phyloP scores from a whole-genome alignment of 805 yeast species.

The Metschnikowia chrysomelidarum region DNA sequence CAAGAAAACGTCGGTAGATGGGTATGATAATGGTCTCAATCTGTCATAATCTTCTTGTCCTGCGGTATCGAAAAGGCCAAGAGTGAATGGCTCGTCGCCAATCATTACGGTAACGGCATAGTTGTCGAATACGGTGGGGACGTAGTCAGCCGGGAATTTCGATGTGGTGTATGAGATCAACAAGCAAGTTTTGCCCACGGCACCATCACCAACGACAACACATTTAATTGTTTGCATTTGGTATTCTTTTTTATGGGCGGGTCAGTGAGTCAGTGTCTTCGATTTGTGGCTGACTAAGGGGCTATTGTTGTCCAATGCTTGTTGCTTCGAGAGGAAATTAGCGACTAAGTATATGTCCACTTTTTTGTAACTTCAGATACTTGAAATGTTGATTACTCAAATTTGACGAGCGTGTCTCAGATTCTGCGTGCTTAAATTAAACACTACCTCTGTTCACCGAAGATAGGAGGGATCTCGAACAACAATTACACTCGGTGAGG shows the following conservation, averaged over 20 bases:
- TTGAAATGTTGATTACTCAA: too few relatives aligned
- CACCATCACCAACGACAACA: conserved; percentile 99
- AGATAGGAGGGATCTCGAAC: conserved; percentile 9
- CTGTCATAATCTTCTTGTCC: conserved; percentile 99
- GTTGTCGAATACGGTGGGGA: conserved; percentile 97
- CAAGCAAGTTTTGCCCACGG: conserved; percentile 96
- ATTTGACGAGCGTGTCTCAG: too few relatives aligned
- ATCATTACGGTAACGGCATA: conserved; percentile 94
- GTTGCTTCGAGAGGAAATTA: too few relatives aligned
- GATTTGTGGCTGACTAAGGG: too few relatives aligned
- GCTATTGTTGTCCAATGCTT: too few relatives aligned
- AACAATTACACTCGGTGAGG: conserved; percentile 10
- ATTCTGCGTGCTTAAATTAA: too few relatives aligned
- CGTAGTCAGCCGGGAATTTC: conserved; percentile 97
- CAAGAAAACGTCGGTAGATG: conserved; percentile 94
- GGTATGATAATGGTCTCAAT: conserved; percentile 92
- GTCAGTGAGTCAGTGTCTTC: too few relatives aligned
- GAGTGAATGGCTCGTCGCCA: conserved; percentile 96
- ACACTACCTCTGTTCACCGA: too few relatives aligned
- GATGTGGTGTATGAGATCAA: conserved; percentile 94
- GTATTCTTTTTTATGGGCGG: conserved; percentile 3
- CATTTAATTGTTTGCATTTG: conserved; percentile 72
- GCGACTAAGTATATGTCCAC: too few relatives aligned
- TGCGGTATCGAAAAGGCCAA: conserved; percentile 97
- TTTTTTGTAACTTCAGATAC: too few relatives aligned